Percentiles rank a stretch among this genome's conserved stretches.
phyloP scores from a whole-genome alignment of 768 basidiomycete genomes.

The Mycena amicta region DNA sequence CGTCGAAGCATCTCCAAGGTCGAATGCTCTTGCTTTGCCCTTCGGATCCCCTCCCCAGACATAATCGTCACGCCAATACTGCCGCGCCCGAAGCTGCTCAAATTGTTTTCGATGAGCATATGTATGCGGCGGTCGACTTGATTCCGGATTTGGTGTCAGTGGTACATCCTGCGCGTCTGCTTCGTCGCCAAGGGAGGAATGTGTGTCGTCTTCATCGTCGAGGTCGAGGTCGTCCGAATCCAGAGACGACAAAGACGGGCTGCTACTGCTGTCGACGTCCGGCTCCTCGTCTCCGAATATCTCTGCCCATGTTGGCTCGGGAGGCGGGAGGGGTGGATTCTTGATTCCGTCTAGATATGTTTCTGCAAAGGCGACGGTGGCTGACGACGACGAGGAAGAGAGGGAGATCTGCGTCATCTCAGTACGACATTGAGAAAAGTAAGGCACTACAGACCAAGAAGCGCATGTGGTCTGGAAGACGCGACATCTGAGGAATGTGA shows the following conservation, averaged over 20 bases:
- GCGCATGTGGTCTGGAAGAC: slow-evolving; percentile 72
- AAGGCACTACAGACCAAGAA: slow-evolving; percentile 51
- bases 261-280: slow-evolving; percentile 64
- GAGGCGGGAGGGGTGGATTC: slow-evolving; percentile 45
- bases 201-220: slow-evolving; percentile 38
- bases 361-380: slow-evolving; percentile 58
- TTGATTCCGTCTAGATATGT: slow-evolving; percentile 48
- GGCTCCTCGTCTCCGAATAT: slow-evolving; percentile 83
- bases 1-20: slow-evolving; percentile 73
- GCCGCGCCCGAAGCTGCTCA: slow-evolving; percentile 62
- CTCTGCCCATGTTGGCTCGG: slow-evolving; percentile 69
- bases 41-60: slow-evolving; percentile 54
- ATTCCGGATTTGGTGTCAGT: slow-evolving; percentile 6
- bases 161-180: slow-evolving; percentile 5
- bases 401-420: slow-evolving; percentile 54
- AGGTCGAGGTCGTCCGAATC: slow-evolving; percentile 57
- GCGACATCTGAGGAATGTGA: slow-evolving; percentile 45
- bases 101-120: slow-evolving; percentile 54
- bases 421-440: not conserved
- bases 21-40: slow-evolving; percentile 45
- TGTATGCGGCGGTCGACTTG: slow-evolving; percentile 32
- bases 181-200: slow-evolving; percentile 31
- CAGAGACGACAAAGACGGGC: slow-evolving; percentile 69
- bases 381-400: slow-evolving; percentile 51
- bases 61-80: slow-evolving; percentile 71